Percentiles rank a stretch among this genome's conserved stretches.
Evolutionary conservation across 495 filamentous ascomycete species (phyloP).

Genomic region (Aspergillus indologenus): DNA sequence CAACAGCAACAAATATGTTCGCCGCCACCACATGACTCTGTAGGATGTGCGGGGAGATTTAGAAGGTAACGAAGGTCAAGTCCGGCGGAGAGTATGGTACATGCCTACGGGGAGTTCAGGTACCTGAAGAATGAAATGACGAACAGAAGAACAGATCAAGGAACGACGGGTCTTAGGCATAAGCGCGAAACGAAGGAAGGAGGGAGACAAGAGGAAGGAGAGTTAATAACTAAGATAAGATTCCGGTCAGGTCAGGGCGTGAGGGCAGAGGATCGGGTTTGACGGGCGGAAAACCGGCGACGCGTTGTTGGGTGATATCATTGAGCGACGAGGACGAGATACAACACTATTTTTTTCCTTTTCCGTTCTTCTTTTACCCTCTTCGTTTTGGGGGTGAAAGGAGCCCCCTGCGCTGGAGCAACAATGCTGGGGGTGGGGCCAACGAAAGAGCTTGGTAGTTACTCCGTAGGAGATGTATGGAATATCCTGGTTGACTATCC

Average conservation of each 20-base stretch:
- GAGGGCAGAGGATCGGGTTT: not conserved
- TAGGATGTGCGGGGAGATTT: slow-evolving; percentile 5
- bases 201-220: slow-evolving; percentile 10
- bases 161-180: slow-evolving; percentile 9
- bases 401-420: not conserved
- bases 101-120: slow-evolving; percentile 14
- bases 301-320: slow-evolving; percentile 19
- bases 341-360: not conserved
- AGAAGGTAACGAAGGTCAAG: slow-evolving; percentile 2
- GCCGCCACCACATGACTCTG: slow-evolving; percentile 85
- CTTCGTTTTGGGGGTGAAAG: too few relatives aligned
- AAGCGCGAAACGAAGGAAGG: slow-evolving; percentile 9
- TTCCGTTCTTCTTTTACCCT: too few relatives aligned
- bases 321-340: not conserved
- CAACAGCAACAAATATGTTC: slow-evolving; percentile 79
- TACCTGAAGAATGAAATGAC: not conserved
- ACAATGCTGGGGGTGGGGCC: not conserved
- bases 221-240: slow-evolving; percentile 8
- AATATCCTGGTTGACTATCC: not conserved
- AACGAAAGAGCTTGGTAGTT: not conserved
- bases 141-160: slow-evolving; percentile 11
- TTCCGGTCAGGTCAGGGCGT: not conserved
- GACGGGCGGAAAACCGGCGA: slow-evolving; percentile 1
- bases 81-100: slow-evolving; percentile 9
- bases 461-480: too few relatives aligned